A percentile compares a stretch with the other conserved stretches of the same genome.
These are phyloP conservation scores for Litsea cubeba DNA, from an alignment of 164 flowering plant species.

Conservation along the genomic window DNA sequence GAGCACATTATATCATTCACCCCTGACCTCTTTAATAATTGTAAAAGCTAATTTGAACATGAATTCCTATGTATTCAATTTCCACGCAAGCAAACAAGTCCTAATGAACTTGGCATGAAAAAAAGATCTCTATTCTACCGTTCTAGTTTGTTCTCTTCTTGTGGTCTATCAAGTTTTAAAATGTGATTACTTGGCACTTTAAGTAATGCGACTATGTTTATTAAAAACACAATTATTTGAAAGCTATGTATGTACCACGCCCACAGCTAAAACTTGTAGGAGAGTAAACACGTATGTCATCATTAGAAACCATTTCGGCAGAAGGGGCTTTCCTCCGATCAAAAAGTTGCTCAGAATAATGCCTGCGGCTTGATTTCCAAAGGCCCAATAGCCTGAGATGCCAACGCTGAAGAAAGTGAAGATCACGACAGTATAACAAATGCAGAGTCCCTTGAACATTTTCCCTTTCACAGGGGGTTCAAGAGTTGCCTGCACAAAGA, in stretches of 20 bases:
- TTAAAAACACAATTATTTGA: not conserved
- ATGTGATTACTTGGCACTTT: too few relatives aligned
- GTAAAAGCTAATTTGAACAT: too few relatives aligned
- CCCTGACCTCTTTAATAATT: too few relatives aligned
- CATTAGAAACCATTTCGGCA: slow-evolving; percentile 68
- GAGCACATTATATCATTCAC: too few relatives aligned
- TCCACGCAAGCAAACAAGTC: too few relatives aligned
- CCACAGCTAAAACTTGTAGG: slow-evolving; percentile 66
- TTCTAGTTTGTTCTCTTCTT: too few relatives aligned
- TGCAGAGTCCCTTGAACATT: slow-evolving; percentile 81
- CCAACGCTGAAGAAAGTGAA: slow-evolving; percentile 77
- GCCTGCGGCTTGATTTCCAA: slow-evolving; percentile 60
- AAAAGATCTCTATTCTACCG: too few relatives aligned
- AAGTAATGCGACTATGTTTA: not conserved
- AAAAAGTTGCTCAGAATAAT: slow-evolving; percentile 56
- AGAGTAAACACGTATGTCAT: slow-evolving; percentile 53
- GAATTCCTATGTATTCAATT: too few relatives aligned
- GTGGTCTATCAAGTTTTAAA: not conserved
- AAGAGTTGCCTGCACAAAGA: slow-evolving; percentile 60
- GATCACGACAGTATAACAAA: slow-evolving; percentile 59
- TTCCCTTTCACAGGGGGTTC: slow-evolving; percentile 91
- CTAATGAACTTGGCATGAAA: too few relatives aligned
- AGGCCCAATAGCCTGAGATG: slow-evolving; percentile 94
- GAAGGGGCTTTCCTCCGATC: slow-evolving; percentile 38
- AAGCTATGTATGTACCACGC: slow-evolving; percentile 40